Evolutionary conservation across 441 rosid species (phyloP).

Genomic region (Corymbia calophylla): DNA sequence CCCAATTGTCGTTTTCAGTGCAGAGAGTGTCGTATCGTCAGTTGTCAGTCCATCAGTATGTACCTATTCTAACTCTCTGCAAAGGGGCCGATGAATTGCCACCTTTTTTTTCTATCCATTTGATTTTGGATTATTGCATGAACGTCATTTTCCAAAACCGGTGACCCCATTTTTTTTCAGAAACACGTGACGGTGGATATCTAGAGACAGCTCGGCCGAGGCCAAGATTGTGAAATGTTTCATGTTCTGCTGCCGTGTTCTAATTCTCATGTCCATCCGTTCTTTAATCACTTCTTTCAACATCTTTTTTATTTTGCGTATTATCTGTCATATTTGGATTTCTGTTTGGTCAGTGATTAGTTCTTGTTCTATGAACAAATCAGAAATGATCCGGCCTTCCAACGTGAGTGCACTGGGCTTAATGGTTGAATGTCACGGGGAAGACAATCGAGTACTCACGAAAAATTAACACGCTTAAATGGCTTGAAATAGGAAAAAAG

Average conservation of each 20-base stretch:
- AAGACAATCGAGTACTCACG: neutral
- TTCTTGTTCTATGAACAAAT: neutral
- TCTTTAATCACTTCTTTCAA: neutral
- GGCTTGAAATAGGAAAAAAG: neutral
- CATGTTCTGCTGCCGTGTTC: neutral
- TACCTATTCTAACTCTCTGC: neutral
- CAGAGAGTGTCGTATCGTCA: neutral
- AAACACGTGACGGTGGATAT: neutral
- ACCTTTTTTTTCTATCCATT: too few species aligned
- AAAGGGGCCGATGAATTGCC: neutral
- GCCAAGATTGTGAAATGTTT: neutral
- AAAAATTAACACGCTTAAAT: neutral
- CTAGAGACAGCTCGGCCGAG: neutral
- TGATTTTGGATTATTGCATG: neutral
- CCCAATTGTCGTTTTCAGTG: neutral
- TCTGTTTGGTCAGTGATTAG: neutral
- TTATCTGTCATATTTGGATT: neutral
- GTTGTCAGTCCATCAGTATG: neutral
- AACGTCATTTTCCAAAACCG: neutral
- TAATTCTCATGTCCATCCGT: neutral
- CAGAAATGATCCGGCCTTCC: neutral
- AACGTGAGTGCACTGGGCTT: neutral
- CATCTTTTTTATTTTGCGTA: neutral
- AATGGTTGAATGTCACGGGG: neutral
- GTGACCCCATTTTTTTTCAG: neutral